phyloP scores from a whole-genome alignment of 805 yeast species.

The Monosporozyma solicola region DNA sequence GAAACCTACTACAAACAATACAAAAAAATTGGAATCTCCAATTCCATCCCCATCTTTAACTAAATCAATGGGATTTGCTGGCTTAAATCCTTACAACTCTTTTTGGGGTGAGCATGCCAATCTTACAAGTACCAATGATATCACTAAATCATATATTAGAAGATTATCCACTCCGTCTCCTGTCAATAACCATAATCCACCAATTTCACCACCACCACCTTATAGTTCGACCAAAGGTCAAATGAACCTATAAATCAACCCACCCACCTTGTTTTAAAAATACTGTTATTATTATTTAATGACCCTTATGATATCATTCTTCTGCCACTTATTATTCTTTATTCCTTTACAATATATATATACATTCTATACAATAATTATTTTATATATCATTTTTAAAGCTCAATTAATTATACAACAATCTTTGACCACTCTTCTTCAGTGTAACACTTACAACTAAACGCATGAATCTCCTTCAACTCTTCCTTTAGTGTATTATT shows the following conservation, averaged over 20 bases:
- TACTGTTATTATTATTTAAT: background rate
- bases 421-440: slow-evolving; percentile 70
- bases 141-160: background rate
- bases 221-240: background rate
- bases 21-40: background rate
- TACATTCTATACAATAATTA: background rate
- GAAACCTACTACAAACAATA: background rate
- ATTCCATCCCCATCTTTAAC: background rate
- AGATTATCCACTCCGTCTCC: background rate
- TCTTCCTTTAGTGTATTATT: slow-evolving; percentile 75
- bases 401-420: slow-evolving; percentile 10
- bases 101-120: slow-evolving; percentile 16
- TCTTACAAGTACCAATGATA: background rate
- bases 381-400: too few species aligned
- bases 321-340: background rate
- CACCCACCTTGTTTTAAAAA: background rate
- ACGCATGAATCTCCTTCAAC: slow-evolving; percentile 83
- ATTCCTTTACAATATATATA: background rate
- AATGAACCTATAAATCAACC: background rate
- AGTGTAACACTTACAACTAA: slow-evolving; percentile 86
- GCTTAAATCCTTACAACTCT: slow-evolving; percentile 5
- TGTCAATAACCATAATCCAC: background rate
- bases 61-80: slow-evolving; percentile 1
- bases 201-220: slow-evolving; percentile 5
- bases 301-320: background rate